Evolutionary conservation across 2,329 filamentous ascomycete genomes (phyloP), one percentile per base, ranked within the genome.

Genomic region (Fusarium mundagurra): DNA sequence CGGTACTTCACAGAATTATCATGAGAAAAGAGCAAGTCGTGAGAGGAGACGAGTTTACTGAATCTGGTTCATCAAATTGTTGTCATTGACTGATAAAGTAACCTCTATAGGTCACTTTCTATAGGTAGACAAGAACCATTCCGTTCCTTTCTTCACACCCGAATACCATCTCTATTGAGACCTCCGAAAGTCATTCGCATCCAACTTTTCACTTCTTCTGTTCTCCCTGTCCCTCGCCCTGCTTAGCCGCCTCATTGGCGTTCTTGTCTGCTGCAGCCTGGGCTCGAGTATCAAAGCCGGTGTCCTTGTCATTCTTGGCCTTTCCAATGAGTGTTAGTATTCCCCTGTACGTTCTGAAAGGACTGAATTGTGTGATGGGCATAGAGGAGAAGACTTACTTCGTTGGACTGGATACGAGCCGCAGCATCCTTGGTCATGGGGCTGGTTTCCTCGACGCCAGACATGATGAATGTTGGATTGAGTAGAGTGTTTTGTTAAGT

Each of bases 381-480:
- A 27, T 31, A 22, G 27, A 27, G 6, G 20, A 45, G 48, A 24
- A 16, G 27, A 20, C 53, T 58, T 50, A 66, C 63, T 33, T 60
- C 57, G 17, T 44, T 36, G 9, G 59, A 17, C 38, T 54, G 38
- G 45, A 76, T 64, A 34, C 73, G 58, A 14, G 34, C 44, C 27
- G 61, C 64, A 29, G 45, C 73, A 24, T 69, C 61, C 39, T 76
- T 36, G 44, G 60, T 63, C 57, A 55, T 63, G 24, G 59, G 48
- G 22, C 5, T 17, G n/a, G n/a, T 27, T 36, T 62, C 39, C 14
- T 38, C 27, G 24, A 38, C 27, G 7, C 33, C 31, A 29, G 73
- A 64, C 61, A 76, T 74, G n/a, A 13, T 67, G 34, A 31, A 58
- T 24, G n/a, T 20, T 55, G 27, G 12, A 14, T 55, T 29, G 24